phyloP scores from a whole-genome alignment of 495 filamentous ascomycete genomes.

The Xylaria castorea region DNA sequence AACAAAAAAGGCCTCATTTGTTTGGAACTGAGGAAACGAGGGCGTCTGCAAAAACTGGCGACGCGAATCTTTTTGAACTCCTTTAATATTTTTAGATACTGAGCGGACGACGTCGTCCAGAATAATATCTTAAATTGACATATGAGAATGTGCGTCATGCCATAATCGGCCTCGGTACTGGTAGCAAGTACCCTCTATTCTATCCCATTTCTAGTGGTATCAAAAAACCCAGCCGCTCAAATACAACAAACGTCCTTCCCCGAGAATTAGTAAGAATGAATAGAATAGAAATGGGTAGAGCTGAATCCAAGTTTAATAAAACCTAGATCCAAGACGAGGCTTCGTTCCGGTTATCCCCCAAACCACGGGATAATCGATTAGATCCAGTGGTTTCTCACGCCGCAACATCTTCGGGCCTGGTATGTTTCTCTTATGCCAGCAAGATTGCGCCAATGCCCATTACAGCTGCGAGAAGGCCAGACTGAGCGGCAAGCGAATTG shows the following conservation, averaged over 20 bases:
- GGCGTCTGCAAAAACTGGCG: not conserved
- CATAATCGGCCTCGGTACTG: constrained; percentile 11
- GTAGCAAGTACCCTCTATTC: constrained; percentile 14
- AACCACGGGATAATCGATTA: not conserved
- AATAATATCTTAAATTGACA: constrained; percentile 14
- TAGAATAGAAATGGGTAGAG: constrained; percentile 29
- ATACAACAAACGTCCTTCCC: constrained; percentile 35
- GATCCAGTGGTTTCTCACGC: not conserved
- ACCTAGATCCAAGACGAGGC: not conserved
- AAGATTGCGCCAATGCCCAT: constrained; percentile 52
- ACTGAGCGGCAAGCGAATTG: constrained; percentile 45
- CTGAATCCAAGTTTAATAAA: constrained; percentile 3
- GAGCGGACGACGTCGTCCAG: not conserved
- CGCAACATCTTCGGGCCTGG: not conserved
- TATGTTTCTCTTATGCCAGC: constrained; percentile 43
- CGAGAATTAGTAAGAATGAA: constrained; percentile 33
- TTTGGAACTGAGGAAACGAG: not conserved
- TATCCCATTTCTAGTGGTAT: constrained; percentile 32
- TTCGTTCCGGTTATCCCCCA: not conserved
- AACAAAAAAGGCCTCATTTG: too few species aligned
- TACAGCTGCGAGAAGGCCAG: constrained; percentile 49
- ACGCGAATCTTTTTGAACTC: constrained; percentile 16
- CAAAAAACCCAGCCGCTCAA: constrained; percentile 30
- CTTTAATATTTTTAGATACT: not conserved
- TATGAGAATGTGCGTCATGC: constrained; percentile 21